phyloP scores from a whole-genome alignment of 2,329 filamentous ascomycete genomes.

The Colletotrichum liaoningense region DNA sequence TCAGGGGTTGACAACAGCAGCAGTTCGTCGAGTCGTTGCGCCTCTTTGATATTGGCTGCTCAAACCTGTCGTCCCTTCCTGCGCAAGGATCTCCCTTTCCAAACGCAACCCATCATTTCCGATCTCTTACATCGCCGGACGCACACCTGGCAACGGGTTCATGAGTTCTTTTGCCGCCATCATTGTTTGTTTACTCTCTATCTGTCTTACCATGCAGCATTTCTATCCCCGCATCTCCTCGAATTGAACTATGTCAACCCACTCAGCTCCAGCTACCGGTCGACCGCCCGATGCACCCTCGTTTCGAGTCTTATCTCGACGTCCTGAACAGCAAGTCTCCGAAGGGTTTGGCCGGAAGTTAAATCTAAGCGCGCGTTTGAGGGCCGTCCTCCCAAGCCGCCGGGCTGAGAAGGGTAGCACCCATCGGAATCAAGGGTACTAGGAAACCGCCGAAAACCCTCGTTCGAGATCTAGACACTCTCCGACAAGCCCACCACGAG shows the following conservation, averaged over 20 bases:
- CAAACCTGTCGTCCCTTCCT: not conserved
- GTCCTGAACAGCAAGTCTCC: not conserved
- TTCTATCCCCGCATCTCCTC: not conserved
- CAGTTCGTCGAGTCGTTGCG: not conserved
- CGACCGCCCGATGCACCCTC: conserved; percentile 5
- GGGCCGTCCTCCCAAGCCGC: conserved; percentile 59
- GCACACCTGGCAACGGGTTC: not conserved
- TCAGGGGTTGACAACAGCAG: not conserved
- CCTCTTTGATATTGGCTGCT: not conserved
- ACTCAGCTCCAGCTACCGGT: conserved; percentile 4
- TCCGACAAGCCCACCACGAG: conserved; percentile 1
- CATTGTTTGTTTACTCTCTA: conserved; percentile 26
- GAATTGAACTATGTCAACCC: conserved; percentile 11
- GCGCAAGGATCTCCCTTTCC: conserved; percentile 17
- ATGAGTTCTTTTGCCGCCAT: not conserved
- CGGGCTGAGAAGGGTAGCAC: conserved; percentile 64
- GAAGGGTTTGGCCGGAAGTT: not conserved
- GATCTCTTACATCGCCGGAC: not conserved
- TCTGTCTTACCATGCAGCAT: not conserved
- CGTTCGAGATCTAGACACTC: conserved; percentile 13
- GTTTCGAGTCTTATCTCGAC: conserved; percentile 3
- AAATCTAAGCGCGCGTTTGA: conserved; percentile 55
- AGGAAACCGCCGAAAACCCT: conserved; percentile 39
- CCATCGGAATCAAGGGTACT: conserved; percentile 46
- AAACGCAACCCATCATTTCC: not conserved